These are phyloP conservation scores for Penicillium daleae DNA, from an alignment of 495 filamentous ascomycete species.

Conservation along the genomic window DNA sequence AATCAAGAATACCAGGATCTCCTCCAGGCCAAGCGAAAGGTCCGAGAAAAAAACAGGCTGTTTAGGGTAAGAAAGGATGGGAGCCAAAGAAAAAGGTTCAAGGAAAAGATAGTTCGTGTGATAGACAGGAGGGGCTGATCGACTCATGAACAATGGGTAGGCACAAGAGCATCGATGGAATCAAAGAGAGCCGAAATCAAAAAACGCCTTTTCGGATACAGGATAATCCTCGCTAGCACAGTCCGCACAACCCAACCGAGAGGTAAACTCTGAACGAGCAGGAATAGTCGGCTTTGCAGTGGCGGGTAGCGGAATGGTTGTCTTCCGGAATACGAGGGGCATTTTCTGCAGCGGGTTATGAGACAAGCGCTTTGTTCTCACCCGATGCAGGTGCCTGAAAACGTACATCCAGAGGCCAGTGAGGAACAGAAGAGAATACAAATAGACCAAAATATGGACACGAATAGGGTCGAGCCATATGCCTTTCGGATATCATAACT, in stretches of 20 bases:
- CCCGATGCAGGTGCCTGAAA: not conserved
- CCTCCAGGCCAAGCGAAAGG: not conserved
- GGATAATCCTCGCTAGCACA: conserved; percentile 2
- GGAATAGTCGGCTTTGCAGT: not conserved
- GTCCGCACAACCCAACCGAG: not conserved
- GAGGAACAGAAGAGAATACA: conserved; percentile 8
- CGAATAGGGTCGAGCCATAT: conserved; percentile 26
- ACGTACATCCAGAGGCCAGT: conserved; percentile 6
- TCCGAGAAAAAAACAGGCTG: conserved; percentile 1
- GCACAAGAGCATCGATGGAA: conserved; percentile 11
- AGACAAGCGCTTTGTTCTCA: conserved; percentile 1
- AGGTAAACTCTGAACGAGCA: not conserved
- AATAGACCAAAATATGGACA: conserved; percentile 27
- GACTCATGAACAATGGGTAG: conserved; percentile 17
- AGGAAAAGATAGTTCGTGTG: conserved; percentile 18
- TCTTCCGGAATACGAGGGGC: not conserved
- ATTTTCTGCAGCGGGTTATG: not conserved
- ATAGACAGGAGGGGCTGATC: conserved; percentile 16
- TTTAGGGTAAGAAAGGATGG: conserved; percentile 5
- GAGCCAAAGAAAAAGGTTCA: conserved; percentile 13
- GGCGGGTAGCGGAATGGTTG: not conserved
- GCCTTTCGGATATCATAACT: conserved; percentile 33
- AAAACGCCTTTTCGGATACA: conserved; percentile 31
- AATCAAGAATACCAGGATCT: conserved; percentile 5
- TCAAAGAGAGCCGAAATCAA: conserved; percentile 24